These are phyloP conservation scores for Aphelidium insulamus DNA, from an alignment of 371 early-diverging fungal genomes.

Conservation along the genomic window DNA sequence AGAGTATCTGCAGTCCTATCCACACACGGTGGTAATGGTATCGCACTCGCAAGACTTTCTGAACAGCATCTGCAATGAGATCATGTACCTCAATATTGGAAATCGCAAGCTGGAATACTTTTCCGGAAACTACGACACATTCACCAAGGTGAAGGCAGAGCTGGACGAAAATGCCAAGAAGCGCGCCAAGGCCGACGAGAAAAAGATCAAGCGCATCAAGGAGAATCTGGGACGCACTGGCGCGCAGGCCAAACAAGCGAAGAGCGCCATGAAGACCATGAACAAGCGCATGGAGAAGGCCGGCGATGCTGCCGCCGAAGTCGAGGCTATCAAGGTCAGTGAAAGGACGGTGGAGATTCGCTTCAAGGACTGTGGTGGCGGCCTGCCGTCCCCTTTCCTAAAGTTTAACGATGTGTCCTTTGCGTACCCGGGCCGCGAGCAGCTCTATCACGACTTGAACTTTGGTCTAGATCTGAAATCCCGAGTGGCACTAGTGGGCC, in stretches of 20 bases:
- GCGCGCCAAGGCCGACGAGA: constrained; percentile 9
- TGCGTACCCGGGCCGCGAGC: constrained; percentile 44
- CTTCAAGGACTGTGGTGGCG: no score
- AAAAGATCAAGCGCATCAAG: constrained; percentile 12
- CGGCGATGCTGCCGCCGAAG: no score
- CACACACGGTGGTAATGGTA: constrained; percentile 76
- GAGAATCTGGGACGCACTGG: constrained; percentile 15
- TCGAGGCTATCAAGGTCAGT: no score
- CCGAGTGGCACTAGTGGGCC: constrained; percentile 84
- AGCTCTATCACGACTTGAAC: constrained; percentile 55
- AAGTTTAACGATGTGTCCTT: constrained; percentile 79
- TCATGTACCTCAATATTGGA: constrained; percentile 19
- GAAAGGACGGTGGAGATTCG: no score
- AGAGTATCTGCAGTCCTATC: constrained; percentile 70
- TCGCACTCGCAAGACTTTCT: constrained; percentile 91
- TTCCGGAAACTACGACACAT: constrained; percentile 13
- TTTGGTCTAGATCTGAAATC: constrained; percentile 86
- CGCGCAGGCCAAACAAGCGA: constrained; percentile 15
- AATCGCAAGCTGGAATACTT: constrained; percentile 12
- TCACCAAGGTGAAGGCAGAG: constrained; percentile 10
- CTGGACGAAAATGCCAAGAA: constrained; percentile 7
- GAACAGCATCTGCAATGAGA: constrained; percentile 61
- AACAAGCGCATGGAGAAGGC: no score
- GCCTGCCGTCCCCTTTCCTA: constrained; percentile 50
- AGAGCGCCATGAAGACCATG: no score